A percentile compares a stretch with the other conserved stretches of the same genome.
Evolutionary conservation across 768 basidiomycete species (phyloP).

Genomic region (Mycena filopes): DNA sequence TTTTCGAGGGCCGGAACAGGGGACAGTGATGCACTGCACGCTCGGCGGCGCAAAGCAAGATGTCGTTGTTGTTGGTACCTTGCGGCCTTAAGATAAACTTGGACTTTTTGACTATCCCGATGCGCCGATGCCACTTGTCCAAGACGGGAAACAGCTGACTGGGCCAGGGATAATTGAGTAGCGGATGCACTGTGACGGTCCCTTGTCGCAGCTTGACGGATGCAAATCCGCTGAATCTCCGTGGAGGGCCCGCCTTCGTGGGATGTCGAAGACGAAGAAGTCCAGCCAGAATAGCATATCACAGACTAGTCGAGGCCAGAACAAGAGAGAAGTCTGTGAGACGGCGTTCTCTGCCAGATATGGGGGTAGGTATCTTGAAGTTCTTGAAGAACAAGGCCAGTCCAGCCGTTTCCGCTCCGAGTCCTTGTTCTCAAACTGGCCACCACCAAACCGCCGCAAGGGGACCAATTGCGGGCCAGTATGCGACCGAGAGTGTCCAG

Average conservation of each 20-base stretch:
- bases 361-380: not conserved
- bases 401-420: too few species aligned
- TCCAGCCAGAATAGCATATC: constrained; percentile 5
- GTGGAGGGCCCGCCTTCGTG: constrained; percentile 5
- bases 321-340: not conserved
- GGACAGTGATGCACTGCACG: not conserved
- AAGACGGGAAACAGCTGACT: constrained; percentile 7
- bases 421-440: too few species aligned
- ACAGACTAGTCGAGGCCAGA: not conserved
- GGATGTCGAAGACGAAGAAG: not conserved
- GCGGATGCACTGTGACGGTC: not conserved
- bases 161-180: not conserved
- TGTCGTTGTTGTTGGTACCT: constrained; percentile 27
- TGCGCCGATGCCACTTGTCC: constrained; percentile 25
- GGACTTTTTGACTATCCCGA: constrained; percentile 22
- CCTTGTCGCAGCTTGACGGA: constrained; percentile 13
- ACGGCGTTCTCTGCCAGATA: constrained; percentile 12
- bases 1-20: constrained; percentile 6
- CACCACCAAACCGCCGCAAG: too few species aligned
- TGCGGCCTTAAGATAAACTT: constrained; percentile 28
- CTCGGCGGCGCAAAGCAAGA: constrained; percentile 15
- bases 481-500: too few species aligned
- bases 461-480: too few species aligned
- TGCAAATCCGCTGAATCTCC: constrained; percentile 9
- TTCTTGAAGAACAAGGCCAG: not conserved